A percentile compares a stretch with the other conserved stretches of the same genome.
Evolutionary conservation across 2,329 filamentous ascomycete species (phyloP).

Genomic region (Cladosporium sp.): DNA sequence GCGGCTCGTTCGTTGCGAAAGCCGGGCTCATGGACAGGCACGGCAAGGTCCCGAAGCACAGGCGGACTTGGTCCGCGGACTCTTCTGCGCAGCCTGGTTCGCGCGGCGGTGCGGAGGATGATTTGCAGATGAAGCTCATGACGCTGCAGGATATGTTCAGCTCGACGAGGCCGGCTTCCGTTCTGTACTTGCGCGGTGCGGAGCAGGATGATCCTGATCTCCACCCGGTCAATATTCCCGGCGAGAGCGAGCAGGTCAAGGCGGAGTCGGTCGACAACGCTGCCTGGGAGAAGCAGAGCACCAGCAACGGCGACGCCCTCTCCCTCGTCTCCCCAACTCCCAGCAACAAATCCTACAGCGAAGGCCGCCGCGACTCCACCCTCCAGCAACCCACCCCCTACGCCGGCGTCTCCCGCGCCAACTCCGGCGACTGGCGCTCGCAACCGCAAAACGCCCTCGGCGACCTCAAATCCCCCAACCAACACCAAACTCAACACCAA

Average conservation of each 20-base stretch:
- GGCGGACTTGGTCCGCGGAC: slow-evolving; percentile 91
- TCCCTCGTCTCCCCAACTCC: slow-evolving; percentile 47
- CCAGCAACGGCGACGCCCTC: slow-evolving; percentile 52
- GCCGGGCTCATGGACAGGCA: slow-evolving; percentile 48
- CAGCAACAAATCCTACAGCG: slow-evolving; percentile 40
- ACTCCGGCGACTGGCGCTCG: slow-evolving; percentile 43
- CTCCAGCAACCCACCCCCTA: slow-evolving; percentile 42
- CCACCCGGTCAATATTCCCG: slow-evolving; percentile 66
- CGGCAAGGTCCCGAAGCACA: slow-evolving; percentile 84
- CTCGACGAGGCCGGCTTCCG: slow-evolving; percentile 70
- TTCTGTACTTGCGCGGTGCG: slow-evolving; percentile 70
- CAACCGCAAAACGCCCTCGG: slow-evolving; percentile 49
- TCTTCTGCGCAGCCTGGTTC: slow-evolving; percentile 50
- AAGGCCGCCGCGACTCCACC: slow-evolving; percentile 34
- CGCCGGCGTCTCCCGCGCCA: slow-evolving; percentile 37
- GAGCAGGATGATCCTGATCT: slow-evolving; percentile 74
- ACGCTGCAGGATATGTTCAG: slow-evolving; percentile 83
- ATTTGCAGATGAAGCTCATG: slow-evolving; percentile 70
- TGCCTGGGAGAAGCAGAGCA: slow-evolving; percentile 48
- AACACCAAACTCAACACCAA: slow-evolving; percentile 28
- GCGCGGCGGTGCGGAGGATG: slow-evolving; percentile 52
- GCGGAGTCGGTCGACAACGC: slow-evolving; percentile 40
- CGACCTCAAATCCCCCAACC: slow-evolving; percentile 36
- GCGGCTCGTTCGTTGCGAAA: slow-evolving; percentile 41
- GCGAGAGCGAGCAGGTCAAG: slow-evolving; percentile 56